Base-by-base conservation (phyloP, 164 flowering plant genomes). In the grape (Vitis vinifera) region DNA sequence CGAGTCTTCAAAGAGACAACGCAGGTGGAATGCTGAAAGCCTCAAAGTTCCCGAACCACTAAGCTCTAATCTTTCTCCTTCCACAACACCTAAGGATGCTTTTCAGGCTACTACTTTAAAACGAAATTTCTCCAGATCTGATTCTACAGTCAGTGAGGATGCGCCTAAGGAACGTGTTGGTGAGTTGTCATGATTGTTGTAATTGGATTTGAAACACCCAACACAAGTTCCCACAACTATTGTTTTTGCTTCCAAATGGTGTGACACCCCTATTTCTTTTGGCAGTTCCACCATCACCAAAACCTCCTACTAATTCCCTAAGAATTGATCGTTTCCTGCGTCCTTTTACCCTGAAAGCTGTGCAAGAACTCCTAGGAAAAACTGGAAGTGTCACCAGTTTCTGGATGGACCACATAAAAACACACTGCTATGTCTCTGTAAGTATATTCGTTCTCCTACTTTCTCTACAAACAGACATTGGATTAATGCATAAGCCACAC, bases 371-470 rank as follows among this genome's bases (percentile, higher is more conserved):
- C 78, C 83, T 95, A 10, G 92, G 85, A 5, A 92, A 90, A 85
- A 93, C 96, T 30, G 99, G 98, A 8, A 79, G 68, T 57, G 89
- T 93, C 15, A 61, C 76, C 27, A 81, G 80, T 78, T 95, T 95
- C 86, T 95, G 99, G 99, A 95, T 95, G 99, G 99, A 95, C 74
- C 93, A 89, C 50, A 95, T 95, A 72, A 95, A 95, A 79, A 95
- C 98, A n/a, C 99, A 95, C 73, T 95, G 99, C 85, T 95, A 86
- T 82, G 94, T 95, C 29, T 83, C 88, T 17, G 99, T 95, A 83
- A 83, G 86, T 30, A 47, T 51, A 11, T 68, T 56, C 8, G 37
- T 15, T 48, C 63, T 63, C 59, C 17, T 37, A 29, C 14, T 8
- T 27, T 56, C 53, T 47, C 53, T 65, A 4, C 55, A 8, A 17